A percentile compares a stretch with the other conserved stretches of the same genome.
Evolutionary conservation across 306 rosid species (phyloP).

Genomic region (Vachellia pachyceras): DNA sequence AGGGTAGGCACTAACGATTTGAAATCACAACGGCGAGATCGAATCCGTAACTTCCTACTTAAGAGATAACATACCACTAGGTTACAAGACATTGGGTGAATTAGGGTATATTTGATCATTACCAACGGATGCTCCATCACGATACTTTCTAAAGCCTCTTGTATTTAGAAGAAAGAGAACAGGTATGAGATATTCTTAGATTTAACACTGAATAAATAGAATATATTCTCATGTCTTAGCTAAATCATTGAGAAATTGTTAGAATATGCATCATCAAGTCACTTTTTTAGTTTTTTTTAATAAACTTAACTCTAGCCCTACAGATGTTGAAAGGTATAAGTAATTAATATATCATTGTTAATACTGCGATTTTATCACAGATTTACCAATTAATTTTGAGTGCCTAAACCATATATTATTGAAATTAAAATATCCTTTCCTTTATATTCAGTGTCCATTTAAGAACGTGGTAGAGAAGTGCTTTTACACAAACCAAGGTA

Average conservation of each 20-base stretch:
- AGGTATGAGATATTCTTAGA: not conserved
- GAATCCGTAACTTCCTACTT: too few species aligned
- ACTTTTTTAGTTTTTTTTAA: too few species aligned
- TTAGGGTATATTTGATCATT: too few species aligned
- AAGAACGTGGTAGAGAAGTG: too few species aligned
- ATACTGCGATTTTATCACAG: not conserved
- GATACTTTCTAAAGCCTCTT: too few species aligned
- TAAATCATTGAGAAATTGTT: not conserved
- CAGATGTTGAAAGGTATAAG: not conserved
- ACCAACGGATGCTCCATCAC: too few species aligned
- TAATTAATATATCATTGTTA: not conserved
- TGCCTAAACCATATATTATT: not conserved
- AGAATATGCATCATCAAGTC: not conserved
- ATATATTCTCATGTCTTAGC: not conserved
- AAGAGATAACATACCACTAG: too few species aligned
- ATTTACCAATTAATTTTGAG: not conserved
- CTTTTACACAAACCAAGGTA: too few species aligned
- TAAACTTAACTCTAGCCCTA: not conserved
- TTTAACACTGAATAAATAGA: not conserved
- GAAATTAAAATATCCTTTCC: slow-evolving; percentile 1
- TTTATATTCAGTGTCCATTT: not conserved
- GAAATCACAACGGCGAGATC: too few species aligned
- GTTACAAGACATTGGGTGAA: too few species aligned
- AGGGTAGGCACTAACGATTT: too few species aligned
- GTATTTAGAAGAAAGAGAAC: not conserved